Percentiles rank a stretch among this genome's conserved stretches.
These are phyloP conservation scores for Oenanthe javanica DNA, from an alignment of 140 eudicot genomes.

Conservation along the genomic window DNA sequence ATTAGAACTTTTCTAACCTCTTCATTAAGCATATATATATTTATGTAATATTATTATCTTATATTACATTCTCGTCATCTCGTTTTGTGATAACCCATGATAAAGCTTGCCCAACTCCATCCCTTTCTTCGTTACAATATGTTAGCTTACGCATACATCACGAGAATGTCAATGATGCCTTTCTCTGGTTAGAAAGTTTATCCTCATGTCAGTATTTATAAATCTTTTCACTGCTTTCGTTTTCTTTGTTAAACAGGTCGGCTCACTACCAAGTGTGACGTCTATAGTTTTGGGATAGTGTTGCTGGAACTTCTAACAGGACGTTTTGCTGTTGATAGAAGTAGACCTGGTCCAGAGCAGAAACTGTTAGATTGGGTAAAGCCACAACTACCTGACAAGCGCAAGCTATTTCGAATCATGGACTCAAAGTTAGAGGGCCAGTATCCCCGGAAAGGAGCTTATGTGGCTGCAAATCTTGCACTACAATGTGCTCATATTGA, in stretches of 20 bases:
- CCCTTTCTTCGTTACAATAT: neutral
- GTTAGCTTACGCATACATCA: too few species aligned
- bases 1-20: neutral
- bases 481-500: slow-evolving; percentile 40
- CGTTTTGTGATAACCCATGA: neutral
- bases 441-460: slow-evolving; percentile 44
- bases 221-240: neutral
- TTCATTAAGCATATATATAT: neutral
- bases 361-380: slow-evolving; percentile 45
- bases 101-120: neutral
- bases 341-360: slow-evolving; percentile 31
- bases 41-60: neutral
- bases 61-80: neutral
- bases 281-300: slow-evolving; percentile 58
- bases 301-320: slow-evolving; percentile 58
- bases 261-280: slow-evolving; percentile 52
- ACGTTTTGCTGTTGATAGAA: slow-evolving; percentile 37
- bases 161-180: too few species aligned
- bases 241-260: slow-evolving; percentile 29
- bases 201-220: neutral
- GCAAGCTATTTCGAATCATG: slow-evolving; percentile 41
- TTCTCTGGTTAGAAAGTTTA: neutral
- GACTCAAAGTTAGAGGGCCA: slow-evolving; percentile 53
- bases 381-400: slow-evolving; percentile 27
- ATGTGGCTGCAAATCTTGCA: slow-evolving; percentile 38